phyloP scores from a whole-genome alignment of 257 asterid genomes.

The Nicotiana tabacum region DNA sequence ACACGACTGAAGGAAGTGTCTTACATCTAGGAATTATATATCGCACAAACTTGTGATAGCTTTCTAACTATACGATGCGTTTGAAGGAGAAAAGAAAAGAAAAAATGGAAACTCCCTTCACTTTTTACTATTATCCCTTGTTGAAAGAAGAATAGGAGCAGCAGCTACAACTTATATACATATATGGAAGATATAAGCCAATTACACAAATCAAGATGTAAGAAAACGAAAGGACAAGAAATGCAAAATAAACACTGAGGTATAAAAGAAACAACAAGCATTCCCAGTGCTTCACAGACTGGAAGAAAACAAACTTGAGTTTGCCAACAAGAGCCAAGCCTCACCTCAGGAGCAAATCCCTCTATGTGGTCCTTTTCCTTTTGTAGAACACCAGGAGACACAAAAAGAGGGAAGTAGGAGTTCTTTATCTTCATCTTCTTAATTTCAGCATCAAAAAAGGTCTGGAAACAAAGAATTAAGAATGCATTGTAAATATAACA shows the following conservation, averaged over 20 bases:
- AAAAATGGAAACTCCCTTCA: background rate
- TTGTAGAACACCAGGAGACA: constrained; percentile 67
- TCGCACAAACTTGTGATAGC: background rate
- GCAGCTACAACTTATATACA: background rate
- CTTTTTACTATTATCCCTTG: background rate
- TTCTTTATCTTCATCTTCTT: constrained; percentile 95
- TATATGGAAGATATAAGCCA: background rate
- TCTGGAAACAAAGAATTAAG: constrained; percentile 32
- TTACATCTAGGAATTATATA: background rate
- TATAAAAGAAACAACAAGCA: background rate
- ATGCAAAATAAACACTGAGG: background rate
- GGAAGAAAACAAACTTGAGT: background rate
- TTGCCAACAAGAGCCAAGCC: constrained; percentile 13
- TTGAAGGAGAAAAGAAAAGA: background rate
- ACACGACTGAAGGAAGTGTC: background rate
- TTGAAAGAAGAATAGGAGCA: background rate
- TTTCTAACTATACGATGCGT: background rate
- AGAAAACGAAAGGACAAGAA: background rate
- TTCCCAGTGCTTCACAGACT: background rate
- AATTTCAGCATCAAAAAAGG: constrained; percentile 90
- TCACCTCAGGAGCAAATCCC: constrained; percentile 98
- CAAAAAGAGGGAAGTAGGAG: constrained; percentile 93
- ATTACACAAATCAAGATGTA: background rate
- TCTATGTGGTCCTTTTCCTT: constrained; percentile 95
- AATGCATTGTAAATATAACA: background rate